phyloP scores from a whole-genome alignment of 129 eudicot genomes.

The Kitagawia praeruptora region DNA sequence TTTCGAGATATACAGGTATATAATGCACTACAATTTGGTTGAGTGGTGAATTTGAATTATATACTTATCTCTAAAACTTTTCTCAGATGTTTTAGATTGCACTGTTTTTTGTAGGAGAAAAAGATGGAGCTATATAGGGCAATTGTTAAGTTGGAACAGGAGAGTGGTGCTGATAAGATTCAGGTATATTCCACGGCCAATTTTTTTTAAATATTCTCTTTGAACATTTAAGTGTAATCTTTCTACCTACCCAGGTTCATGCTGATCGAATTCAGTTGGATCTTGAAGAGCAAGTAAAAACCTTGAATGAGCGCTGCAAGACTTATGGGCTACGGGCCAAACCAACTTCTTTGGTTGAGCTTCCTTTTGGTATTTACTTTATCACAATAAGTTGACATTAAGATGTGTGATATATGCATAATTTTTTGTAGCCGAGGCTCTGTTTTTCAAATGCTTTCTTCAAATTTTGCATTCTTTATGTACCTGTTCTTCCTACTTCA shows the following conservation, averaged over 20 bases:
- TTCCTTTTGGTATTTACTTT: slow-evolving; percentile 73
- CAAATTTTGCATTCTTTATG: background rate
- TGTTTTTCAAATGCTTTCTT: background rate
- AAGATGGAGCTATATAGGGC: slow-evolving; percentile 88
- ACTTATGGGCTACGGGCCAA: slow-evolving; percentile 79
- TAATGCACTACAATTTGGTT: slow-evolving; percentile 5
- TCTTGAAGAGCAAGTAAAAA: slow-evolving; percentile 71
- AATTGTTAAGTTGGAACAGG: slow-evolving; percentile 77
- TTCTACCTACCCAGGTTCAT: slow-evolving; percentile 32
- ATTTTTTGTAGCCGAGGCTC: background rate
- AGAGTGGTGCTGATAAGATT: slow-evolving; percentile 51
- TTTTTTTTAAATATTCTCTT: background rate
- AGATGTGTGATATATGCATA: background rate
- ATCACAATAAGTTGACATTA: background rate
- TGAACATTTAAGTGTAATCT: background rate
- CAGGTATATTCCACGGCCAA: slow-evolving; percentile 39
- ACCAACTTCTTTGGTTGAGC: slow-evolving; percentile 75
- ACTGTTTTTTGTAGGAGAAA: slow-evolving; percentile 52
- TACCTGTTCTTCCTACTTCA: background rate
- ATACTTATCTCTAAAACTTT: background rate
- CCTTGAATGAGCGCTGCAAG: slow-evolving; percentile 78
- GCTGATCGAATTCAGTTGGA: slow-evolving; percentile 55
- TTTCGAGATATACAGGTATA: slow-evolving; percentile 89
- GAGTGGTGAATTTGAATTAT: background rate
- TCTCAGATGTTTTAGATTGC: slow-evolving; percentile 9